Evolutionary conservation across 176 grass and related monocot genomes (phyloP).

Genomic region (Rhynchospora breviuscula): DNA sequence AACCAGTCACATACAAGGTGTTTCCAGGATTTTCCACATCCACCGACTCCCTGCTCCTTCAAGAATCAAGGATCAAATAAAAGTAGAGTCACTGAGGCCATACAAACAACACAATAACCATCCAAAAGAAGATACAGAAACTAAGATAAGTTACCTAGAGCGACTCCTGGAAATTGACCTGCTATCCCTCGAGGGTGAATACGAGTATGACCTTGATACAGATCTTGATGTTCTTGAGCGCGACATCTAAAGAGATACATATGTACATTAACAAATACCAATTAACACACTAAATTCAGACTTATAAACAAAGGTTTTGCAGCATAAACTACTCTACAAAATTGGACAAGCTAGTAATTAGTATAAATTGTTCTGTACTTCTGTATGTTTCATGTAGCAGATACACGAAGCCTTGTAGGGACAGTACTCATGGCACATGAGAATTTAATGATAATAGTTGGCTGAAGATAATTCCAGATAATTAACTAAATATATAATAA

Average conservation of each 20-base stretch:
- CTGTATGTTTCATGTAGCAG: background rate
- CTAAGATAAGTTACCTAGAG: background rate
- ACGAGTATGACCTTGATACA: background rate
- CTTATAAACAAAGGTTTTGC: background rate
- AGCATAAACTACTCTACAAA: background rate
- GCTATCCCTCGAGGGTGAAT: slow-evolving; percentile 8
- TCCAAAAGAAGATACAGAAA: background rate
- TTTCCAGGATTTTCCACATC: slow-evolving; percentile 40
- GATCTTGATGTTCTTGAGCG: background rate
- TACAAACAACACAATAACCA: background rate
- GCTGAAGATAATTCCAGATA: background rate
- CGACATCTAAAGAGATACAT: background rate
- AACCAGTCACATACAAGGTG: slow-evolving; percentile 36
- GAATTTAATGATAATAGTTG: background rate
- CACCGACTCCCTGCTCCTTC: background rate
- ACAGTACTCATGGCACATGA: background rate
- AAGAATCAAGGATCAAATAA: background rate
- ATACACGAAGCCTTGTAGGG: background rate
- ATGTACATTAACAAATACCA: background rate
- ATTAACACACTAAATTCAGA: background rate
- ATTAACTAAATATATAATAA: background rate
- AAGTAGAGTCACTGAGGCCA: background rate
- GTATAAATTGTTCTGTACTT: background rate
- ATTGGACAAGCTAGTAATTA: background rate
- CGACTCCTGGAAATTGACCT: slow-evolving; percentile 8